Evolutionary conservation across 495 filamentous ascomycete genomes (phyloP), one percentile per base, ranked within the genome.

Genomic region (Mytilinidion resinicola): DNA sequence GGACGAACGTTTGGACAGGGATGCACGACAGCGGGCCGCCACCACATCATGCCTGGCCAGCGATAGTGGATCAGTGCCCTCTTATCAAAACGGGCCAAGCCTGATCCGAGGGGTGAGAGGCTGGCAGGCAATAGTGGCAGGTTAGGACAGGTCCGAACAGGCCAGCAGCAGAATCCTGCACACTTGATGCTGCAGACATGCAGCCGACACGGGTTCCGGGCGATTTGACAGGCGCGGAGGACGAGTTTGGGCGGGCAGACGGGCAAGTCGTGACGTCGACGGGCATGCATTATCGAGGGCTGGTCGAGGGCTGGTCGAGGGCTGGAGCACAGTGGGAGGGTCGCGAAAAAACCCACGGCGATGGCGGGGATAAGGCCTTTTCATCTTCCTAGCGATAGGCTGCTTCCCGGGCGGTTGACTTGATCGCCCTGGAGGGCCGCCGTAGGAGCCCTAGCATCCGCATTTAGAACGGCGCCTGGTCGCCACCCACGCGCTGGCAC

Each of bases 1-100:
- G 33, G 46, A 33, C 50, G 30, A 53, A 53, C 50, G 50, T 53
- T 53, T 53, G 21, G 33, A 36, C 50, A 37, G 37, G 50, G 50
- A 36, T 53, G 25, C 9, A 43, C 50, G 33, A 49, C 17, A 25
- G 9, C 46, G 46, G 46, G 46, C 46, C 46, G 46, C 46, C 46
- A 49, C 46, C 44, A 25, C 46, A 49, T 49, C 46, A 49, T 49
- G 21, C 21, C 21, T 49, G 46, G 46, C 17, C 21, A 17, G 33
- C 34, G 25, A 39, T 30, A 37, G 41, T 20, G 49, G 30, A 39
- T 57, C 30, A 25, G 36, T 55, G n/a, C 34, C 53, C 43, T 20
- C 12, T 38, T 42, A 44, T 38, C 53, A 9, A 38, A 33, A 42
- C 25, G 48, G 17, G 51, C 30, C 11, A 36, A 12, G 12, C 10